phyloP scores from a whole-genome alignment of 495 filamentous ascomycete species.

The Chaetomium fimeti region DNA sequence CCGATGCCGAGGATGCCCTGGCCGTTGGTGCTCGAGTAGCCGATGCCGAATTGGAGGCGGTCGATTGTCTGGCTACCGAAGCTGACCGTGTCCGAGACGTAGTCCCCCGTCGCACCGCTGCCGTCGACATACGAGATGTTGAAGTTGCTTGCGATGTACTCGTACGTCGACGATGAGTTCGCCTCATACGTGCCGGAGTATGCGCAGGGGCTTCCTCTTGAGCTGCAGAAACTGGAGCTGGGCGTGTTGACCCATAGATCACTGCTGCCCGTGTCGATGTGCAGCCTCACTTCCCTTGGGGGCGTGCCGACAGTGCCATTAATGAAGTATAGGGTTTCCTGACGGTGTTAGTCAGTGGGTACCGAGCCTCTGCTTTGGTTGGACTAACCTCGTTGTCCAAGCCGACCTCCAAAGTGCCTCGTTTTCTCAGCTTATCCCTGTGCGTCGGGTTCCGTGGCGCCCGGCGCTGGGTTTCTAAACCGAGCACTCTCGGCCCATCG shows the following conservation, averaged over 20 bases:
- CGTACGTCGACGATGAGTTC: conserved; percentile 78
- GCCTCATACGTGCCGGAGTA: conserved; percentile 65
- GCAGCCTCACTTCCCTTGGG: conserved; percentile 59
- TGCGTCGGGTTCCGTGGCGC: conserved; percentile 40
- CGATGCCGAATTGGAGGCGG: conserved; percentile 82
- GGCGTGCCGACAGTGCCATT: conserved; percentile 74
- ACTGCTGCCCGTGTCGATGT: conserved; percentile 82
- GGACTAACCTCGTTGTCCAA: conserved; percentile 51
- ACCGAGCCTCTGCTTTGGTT: background rate
- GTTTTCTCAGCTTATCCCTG: conserved; percentile 48
- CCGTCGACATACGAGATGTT: conserved; percentile 92
- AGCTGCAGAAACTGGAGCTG: conserved; percentile 58
- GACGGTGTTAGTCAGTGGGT: conserved; percentile 1
- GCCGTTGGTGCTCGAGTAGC: conserved; percentile 65
- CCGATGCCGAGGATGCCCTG: conserved; percentile 91
- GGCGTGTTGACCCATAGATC: conserved; percentile 85
- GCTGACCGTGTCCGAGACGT: conserved; percentile 72
- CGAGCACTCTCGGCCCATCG: conserved; percentile 46
- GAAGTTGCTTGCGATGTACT: conserved; percentile 74
- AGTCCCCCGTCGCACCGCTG: conserved; percentile 76
- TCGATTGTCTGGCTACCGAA: conserved; percentile 63
- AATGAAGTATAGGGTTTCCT: conserved; percentile 68
- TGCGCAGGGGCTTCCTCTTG: conserved; percentile 48
- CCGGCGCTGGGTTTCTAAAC: conserved; percentile 48
- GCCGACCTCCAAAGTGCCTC: conserved; percentile 40